Evolutionary conservation across 805 yeast genomes (phyloP).

Genomic region (Pichia gijzeniarum): DNA sequence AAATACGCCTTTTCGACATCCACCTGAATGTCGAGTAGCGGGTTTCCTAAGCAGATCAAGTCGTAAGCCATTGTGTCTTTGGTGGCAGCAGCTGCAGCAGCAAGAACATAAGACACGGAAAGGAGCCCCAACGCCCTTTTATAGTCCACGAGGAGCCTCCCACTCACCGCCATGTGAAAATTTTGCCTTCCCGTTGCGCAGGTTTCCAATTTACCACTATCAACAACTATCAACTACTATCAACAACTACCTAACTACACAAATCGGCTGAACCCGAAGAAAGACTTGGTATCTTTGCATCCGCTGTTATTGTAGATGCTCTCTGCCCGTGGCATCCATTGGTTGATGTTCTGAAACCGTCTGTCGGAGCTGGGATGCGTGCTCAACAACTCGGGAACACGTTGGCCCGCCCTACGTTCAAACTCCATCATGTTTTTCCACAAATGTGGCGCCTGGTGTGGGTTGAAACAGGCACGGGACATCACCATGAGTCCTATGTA

Average conservation of each 20-base stretch:
- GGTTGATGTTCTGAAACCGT: slow-evolving; percentile 59
- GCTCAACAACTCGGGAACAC: slow-evolving; percentile 56
- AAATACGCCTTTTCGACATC: slow-evolving; percentile 63
- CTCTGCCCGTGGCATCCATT: slow-evolving; percentile 61
- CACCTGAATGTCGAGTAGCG: slow-evolving; percentile 77
- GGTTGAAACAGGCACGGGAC: slow-evolving; percentile 84
- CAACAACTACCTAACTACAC: no score
- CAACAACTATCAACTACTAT: no score
- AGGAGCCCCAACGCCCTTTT: background rate
- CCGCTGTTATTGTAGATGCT: slow-evolving; percentile 36
- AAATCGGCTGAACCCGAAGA: no score
- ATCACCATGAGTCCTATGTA: slow-evolving; percentile 87
- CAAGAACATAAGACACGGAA: background rate
- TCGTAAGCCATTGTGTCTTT: slow-evolving; percentile 47
- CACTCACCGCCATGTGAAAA: no score
- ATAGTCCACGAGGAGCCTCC: background rate
- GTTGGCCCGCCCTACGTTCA: slow-evolving; percentile 34
- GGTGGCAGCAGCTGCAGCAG: background rate
- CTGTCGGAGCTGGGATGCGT: slow-evolving; percentile 86
- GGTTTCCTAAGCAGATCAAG: slow-evolving; percentile 87
- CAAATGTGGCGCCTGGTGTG: slow-evolving; percentile 62
- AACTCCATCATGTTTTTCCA: slow-evolving; percentile 76
- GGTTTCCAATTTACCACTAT: no score
- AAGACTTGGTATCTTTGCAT: slow-evolving; percentile 24
- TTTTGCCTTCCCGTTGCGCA: background rate